Conservation (phyloP, 2,329 filamentous ascomycete genomes). For the Talaromyces verruculosus region DNA sequence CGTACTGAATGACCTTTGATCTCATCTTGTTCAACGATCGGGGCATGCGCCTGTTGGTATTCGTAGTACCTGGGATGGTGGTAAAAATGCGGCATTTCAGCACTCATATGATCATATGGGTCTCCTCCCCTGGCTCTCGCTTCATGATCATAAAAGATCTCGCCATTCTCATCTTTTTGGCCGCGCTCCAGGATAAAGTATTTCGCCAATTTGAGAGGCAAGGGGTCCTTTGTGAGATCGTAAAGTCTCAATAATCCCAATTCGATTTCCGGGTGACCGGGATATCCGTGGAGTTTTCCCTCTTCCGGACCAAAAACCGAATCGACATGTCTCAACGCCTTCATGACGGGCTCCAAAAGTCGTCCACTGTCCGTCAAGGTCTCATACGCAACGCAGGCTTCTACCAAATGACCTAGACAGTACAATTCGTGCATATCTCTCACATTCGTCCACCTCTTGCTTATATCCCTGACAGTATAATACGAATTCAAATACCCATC, state of each 20-base stretch:
- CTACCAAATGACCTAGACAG: constrained; percentile 58
- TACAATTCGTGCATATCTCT: constrained; percentile 63
- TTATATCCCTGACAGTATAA: constrained; percentile 60
- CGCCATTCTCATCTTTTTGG: constrained; percentile 47
- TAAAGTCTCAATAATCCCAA: constrained; percentile 51
- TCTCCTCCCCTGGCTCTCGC: constrained; percentile 46
- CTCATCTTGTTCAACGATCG: constrained; percentile 54
- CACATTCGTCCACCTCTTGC: constrained; percentile 58
- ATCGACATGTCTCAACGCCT: constrained; percentile 56
- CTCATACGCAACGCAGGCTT: constrained; percentile 60
- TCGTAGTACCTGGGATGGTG: constrained; percentile 44
- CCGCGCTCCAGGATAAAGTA: constrained; percentile 62
- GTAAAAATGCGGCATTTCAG: constrained; percentile 37
- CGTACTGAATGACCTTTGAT: constrained; percentile 62
- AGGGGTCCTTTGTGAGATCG: constrained; percentile 39
- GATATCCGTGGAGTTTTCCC: constrained; percentile 58
- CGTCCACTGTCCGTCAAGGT: constrained; percentile 53
- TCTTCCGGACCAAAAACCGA: constrained; percentile 53
- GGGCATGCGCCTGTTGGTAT: constrained; percentile 60
- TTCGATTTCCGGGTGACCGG: constrained; percentile 60
- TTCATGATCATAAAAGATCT: constrained; percentile 58
- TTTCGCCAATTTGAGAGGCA: constrained; percentile 50
- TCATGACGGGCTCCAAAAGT: constrained; percentile 54
- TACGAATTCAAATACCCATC: constrained; percentile 66
- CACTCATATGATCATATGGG: constrained; percentile 50